These are phyloP conservation scores for Fusarium dlaminii DNA, from an alignment of 2,329 filamentous ascomycete species.

Conservation along the genomic window DNA sequence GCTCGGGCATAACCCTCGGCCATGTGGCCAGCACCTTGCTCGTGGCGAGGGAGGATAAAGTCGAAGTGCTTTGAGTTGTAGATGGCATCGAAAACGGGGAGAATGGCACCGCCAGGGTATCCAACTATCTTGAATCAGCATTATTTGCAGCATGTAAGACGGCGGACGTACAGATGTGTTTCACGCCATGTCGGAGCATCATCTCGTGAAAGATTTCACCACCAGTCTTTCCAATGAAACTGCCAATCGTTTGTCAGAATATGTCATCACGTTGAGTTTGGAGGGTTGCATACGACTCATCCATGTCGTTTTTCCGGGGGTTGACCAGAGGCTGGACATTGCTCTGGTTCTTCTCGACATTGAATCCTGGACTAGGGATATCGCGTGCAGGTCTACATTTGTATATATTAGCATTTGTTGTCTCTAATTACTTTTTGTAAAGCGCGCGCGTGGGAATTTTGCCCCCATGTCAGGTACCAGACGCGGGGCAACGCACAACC, in stretches of 20 bases:
- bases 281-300: conserved; percentile 75
- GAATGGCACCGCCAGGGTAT: conserved; percentile 94
- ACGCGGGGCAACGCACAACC: not conserved
- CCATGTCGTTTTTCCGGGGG: conserved; percentile 70
- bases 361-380: conserved; percentile 71
- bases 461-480: not conserved
- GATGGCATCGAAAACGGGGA: conserved; percentile 98
- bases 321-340: conserved; percentile 77
- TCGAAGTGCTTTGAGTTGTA: conserved; percentile 98
- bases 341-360: conserved; percentile 56
- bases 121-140: conserved; percentile 65
- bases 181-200: conserved; percentile 91
- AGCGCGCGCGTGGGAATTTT: not conserved
- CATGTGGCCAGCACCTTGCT: conserved; percentile 99
- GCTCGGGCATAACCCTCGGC: conserved; percentile 93
- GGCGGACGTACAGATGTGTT: conserved; percentile 86
- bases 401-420: conserved; percentile 23
- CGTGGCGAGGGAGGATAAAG: conserved; percentile 89
- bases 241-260: conserved; percentile 65
- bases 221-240: conserved; percentile 68
- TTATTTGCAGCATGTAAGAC: conserved; percentile 5
- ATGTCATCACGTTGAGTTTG: not conserved
- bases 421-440: conserved; percentile 10
- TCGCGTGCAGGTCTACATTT: conserved; percentile 57
- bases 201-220: conserved; percentile 99